Base-by-base conservation (phyloP, 2,329 filamentous ascomycete species). In the Nemania sp. region DNA sequence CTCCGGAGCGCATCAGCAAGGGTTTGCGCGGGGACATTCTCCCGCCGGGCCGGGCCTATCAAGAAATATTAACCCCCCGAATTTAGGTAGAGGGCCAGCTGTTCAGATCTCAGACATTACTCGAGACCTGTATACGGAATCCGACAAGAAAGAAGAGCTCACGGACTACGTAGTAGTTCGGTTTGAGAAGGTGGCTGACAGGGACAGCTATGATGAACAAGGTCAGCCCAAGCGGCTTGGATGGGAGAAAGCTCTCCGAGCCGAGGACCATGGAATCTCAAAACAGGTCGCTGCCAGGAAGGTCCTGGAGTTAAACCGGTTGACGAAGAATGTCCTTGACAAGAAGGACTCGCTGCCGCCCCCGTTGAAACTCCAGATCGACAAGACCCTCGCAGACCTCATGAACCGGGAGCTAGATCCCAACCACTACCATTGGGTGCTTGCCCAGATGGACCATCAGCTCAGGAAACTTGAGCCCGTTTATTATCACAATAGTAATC, bases 401-500 rank as follows among this genome's bases (percentile, higher is more conserved):
- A 73, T 77, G 18, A 41, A 61, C 1, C 43, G 45, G 4, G 82
- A 86, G 29, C 61, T 47, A 2, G 82, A 86, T 43, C 62, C 51
- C 2, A 32, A 41, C 1, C 79, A 80, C 5, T 86, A 78, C 64
- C 72, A 78, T 27, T 82, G 82, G 67, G 76, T 77, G 18, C 74
- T 87, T 4, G 81, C 76, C 15, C 85, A 87, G 72, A 74, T 87
- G 6, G 81, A 85, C 43, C 79, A 79, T 27, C 77, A 80, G 62
- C 71, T 80, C 3, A 79, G 74, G 60, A 72, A 73, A 43, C 69
- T 80, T 24, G 69, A 70, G 11, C 67, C 68, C n/a, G 71, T 74
- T 52, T 49, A 74, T 51, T 49, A 45, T 8, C 22, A 26, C 13
- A 22, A 45, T 38, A 58, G 18, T 35, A 38, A 53, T 13, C 62